phyloP scores from a whole-genome alignment of 2,329 filamentous ascomycete species.

The Neopestalotiopsis sp. region DNA sequence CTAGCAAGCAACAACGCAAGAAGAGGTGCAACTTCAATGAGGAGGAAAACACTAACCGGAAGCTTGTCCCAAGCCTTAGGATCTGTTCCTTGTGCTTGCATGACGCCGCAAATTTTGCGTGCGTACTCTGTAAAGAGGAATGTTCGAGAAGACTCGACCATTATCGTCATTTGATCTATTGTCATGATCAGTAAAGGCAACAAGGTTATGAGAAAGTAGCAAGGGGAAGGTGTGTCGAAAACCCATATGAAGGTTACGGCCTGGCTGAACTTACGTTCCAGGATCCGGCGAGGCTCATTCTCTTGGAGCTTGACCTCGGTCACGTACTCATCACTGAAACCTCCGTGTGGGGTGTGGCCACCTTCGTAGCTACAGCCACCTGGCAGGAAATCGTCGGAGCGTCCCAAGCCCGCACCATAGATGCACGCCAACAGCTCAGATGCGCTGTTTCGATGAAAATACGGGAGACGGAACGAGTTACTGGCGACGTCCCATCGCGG shows the following conservation, averaged over 20 bases:
- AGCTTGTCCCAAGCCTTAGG: background rate
- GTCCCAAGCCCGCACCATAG: constrained; percentile 16
- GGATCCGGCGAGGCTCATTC: background rate
- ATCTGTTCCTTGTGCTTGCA: background rate
- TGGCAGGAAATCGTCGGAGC: background rate
- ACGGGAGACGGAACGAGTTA: constrained; percentile 60
- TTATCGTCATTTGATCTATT: background rate
- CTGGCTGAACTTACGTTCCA: background rate
- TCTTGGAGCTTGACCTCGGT: background rate
- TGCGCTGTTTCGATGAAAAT: constrained; percentile 59
- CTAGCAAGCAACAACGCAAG: background rate
- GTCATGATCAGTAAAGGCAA: background rate
- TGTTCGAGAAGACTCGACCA: background rate
- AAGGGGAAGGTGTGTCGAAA: background rate
- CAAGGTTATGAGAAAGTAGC: background rate
- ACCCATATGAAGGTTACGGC: background rate
- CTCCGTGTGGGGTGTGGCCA: constrained; percentile 12
- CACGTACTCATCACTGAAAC: background rate
- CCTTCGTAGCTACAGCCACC: constrained; percentile 13
- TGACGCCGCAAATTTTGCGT: background rate
- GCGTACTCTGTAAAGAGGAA: background rate
- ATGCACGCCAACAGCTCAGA: constrained; percentile 52
- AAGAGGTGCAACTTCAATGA: background rate
- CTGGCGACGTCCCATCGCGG: constrained; percentile 63
- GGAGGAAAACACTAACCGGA: background rate